Percentiles rank a stretch among this genome's conserved stretches.
These are phyloP conservation scores for Skeletonema menzelii DNA, from an alignment of 108 stramenopile species.

Conservation along the genomic window DNA sequence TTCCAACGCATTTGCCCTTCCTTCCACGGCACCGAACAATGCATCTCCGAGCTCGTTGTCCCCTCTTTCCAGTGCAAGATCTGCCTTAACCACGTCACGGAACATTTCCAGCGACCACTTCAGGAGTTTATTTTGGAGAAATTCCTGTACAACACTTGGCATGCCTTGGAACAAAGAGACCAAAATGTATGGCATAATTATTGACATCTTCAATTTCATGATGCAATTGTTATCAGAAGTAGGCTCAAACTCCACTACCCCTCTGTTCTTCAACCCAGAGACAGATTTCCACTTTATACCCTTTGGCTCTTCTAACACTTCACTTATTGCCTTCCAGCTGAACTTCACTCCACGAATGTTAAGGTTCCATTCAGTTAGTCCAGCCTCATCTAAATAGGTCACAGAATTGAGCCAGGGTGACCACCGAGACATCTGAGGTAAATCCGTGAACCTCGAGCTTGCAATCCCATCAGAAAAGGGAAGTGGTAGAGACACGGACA, in stretches of 20 bases:
- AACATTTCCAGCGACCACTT: conserved; percentile 92
- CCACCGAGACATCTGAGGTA: conserved; percentile 87
- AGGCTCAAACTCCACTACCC: conserved; percentile 62
- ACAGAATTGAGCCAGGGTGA: conserved; percentile 88
- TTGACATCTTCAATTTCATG: conserved; percentile 77
- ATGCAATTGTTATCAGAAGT: conserved; percentile 52
- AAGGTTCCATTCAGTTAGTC: conserved; percentile 81
- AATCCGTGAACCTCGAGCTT: conserved; percentile 78
- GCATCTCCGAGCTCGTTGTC: conserved; percentile 88
- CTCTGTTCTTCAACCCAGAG: conserved; percentile 74
- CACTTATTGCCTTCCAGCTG: conserved; percentile 75
- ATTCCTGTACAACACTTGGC: conserved; percentile 72
- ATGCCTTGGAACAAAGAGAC: conserved; percentile 70
- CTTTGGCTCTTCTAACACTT: conserved; percentile 52
- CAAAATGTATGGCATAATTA: conserved; percentile 73
- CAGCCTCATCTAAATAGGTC: conserved; percentile 66
- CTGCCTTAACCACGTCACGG: conserved; percentile 87
- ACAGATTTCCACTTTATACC: conserved; percentile 83
- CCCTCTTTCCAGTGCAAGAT: conserved; percentile 82
- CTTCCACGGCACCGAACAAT: conserved; percentile 83
- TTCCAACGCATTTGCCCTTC: conserved; percentile 80
- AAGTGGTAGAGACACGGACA: conserved; percentile 72
- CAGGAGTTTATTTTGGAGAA: conserved; percentile 81
- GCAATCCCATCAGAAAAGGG: conserved; percentile 83
- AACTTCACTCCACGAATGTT: conserved; percentile 75